These are phyloP conservation scores for Solanum megistacrolobum DNA, from an alignment of 257 asterid genomes.

Conservation along the genomic window DNA sequence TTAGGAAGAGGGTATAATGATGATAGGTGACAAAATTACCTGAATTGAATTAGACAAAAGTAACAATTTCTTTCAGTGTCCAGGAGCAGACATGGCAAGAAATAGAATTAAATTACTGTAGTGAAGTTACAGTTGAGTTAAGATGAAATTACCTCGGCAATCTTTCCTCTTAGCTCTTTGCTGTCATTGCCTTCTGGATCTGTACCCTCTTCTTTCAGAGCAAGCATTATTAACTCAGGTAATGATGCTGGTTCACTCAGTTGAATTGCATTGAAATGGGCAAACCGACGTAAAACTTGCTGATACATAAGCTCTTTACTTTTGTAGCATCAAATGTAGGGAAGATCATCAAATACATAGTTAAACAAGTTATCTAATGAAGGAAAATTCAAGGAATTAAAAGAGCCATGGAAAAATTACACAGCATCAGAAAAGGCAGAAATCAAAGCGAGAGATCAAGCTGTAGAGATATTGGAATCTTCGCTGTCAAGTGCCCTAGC, in stretches of 20 bases:
- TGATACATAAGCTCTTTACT: conserved; percentile 99
- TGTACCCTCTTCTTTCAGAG: conserved; percentile 75
- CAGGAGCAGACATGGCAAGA: not conserved
- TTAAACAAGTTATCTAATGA: not conserved
- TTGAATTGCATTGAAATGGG: conserved; percentile 91
- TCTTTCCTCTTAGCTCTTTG: conserved; percentile 64
- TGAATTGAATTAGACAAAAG: not conserved
- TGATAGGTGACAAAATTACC: not conserved
- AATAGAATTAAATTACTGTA: not conserved
- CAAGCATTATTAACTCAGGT: conserved; percentile 60
- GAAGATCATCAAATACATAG: not conserved
- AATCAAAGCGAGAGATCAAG: not conserved
- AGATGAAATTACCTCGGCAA: conserved; percentile 58
- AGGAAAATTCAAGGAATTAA: not conserved
- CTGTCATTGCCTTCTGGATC: conserved; percentile 47
- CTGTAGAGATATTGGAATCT: not conserved
- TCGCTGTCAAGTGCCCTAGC: not conserved
- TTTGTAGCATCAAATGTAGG: conserved; percentile 12
- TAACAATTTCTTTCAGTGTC: not conserved
- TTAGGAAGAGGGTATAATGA: not conserved
- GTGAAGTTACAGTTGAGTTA: not conserved
- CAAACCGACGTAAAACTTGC: conserved; percentile 81
- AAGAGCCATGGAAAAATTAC: not conserved
- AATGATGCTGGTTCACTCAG: conserved; percentile 86
- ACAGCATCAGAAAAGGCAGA: not conserved